Conservation (phyloP, 306 rosid genomes). For the Canavalia gladiata region DNA sequence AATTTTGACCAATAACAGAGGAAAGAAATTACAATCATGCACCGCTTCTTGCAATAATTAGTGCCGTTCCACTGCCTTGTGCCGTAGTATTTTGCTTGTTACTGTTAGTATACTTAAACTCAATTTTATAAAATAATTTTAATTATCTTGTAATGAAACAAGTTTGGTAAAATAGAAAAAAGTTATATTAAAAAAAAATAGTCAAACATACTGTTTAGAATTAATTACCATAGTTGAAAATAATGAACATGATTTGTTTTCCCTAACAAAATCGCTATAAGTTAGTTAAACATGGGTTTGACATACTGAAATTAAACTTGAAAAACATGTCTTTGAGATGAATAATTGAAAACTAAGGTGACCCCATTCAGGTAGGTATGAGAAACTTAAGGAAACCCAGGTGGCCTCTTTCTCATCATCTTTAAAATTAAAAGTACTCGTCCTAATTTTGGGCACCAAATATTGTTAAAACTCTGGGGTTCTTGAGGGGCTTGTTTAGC, state of each 20-base stretch:
- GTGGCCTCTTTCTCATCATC: not conserved
- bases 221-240: too few species aligned
- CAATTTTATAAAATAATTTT: not conserved
- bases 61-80: not conserved
- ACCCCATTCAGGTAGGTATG: slow-evolving; percentile 34
- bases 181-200: too few species aligned
- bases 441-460: slow-evolving; percentile 41
- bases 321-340: not conserved
- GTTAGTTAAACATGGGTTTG: not conserved
- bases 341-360: not conserved
- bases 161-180: too few species aligned
- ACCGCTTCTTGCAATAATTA: not conserved
- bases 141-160: not conserved
- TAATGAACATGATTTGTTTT: too few species aligned
- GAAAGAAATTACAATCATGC: slow-evolving; percentile 1
- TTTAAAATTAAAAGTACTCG: slow-evolving; percentile 27
- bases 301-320: not conserved
- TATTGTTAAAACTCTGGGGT: slow-evolving; percentile 9
- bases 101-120: not conserved
- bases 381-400: not conserved
- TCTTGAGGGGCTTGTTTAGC: slow-evolving; percentile 19
- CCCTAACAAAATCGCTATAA: too few species aligned
- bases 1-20: not conserved
- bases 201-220: too few species aligned
- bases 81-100: not conserved